Evolutionary conservation across 2,329 filamentous ascomycete species (phyloP).

Genomic region (Alternaria sp.): DNA sequence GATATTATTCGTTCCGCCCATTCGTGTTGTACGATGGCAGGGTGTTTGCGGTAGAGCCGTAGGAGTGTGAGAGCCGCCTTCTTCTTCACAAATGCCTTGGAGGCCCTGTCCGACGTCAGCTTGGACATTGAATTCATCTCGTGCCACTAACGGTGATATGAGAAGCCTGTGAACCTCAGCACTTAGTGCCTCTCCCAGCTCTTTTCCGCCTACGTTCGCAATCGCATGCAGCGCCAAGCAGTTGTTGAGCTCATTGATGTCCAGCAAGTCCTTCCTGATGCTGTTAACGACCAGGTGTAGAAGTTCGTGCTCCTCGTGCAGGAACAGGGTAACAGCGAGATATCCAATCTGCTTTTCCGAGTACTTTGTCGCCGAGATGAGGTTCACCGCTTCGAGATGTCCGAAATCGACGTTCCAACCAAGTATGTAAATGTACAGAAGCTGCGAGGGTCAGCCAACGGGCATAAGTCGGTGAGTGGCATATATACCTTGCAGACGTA

Average conservation of each 20-base stretch:
- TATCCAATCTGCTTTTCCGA: conserved; percentile 99
- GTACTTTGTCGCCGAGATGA: conserved; percentile 96
- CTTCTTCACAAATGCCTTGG: conserved; percentile 98
- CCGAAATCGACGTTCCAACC: conserved; percentile 99
- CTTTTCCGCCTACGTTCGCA: conserved; percentile 93
- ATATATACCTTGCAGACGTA: conserved; percentile 89
- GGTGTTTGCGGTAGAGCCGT: conserved; percentile 91
- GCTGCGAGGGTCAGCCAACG: conserved; percentile 54
- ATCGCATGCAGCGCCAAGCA: conserved; percentile 96
- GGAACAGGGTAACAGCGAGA: conserved; percentile 93
- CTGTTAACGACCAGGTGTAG: conserved; percentile 97
- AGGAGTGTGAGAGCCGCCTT: conserved; percentile 95
- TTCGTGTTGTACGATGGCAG: conserved; percentile 91
- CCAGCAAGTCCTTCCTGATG: conserved; percentile 92
- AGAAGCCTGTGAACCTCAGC: conserved; percentile 90
- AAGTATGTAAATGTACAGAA: conserved; percentile 98
- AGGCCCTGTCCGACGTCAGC: conserved; percentile 63
- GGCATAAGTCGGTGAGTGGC: background rate
- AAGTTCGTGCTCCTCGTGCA: conserved; percentile 96
- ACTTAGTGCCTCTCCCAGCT: conserved; percentile 95
- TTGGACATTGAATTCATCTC: background rate
- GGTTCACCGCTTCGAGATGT: conserved; percentile 95
- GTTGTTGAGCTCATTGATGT: conserved; percentile 97
- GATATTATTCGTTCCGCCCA: conserved; percentile 98
- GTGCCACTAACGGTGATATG: conserved; percentile 81